Evolutionary conservation across 768 basidiomycete genomes (phyloP), one percentile per base, ranked within the genome.

Genomic region (Leccinum imitatum): DNA sequence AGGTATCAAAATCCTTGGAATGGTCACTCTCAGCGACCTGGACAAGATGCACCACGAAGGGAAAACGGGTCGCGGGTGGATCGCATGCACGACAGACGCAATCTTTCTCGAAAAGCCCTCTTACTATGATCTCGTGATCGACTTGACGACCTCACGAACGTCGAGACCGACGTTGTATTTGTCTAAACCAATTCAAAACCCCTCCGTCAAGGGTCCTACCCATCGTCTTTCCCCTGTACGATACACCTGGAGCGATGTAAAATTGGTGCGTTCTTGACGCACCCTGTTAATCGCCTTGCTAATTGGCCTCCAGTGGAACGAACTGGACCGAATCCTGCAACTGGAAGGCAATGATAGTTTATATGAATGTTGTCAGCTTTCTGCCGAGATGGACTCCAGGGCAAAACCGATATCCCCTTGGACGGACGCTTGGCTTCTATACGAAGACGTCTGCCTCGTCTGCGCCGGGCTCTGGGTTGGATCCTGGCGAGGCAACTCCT

Each of bases 21-120:
- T 91, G 83, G 81, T 93, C 31, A 93, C 90, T 0, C 79, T 94
- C 0, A 85, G 79, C 50, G 92, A 94, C 68, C 71, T 91, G 47
- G 84, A 86, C 59, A 79, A 83, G 60, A 69, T 93, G 56, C 74
- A 82, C 56, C 71, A 74, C 17, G 89, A 87, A 70, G 79, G 81
- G 27, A 74, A 77, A 63, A 79, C 74, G 2, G 89, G 89, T 6
- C 77, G 82, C 6, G 91, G 91, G 19, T 94, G 91, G 91, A 84
- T 93, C 56, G 91, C 91, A 33, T 93, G 91, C 68, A 91, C 92
- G 10, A 92, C 92, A 2, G 92, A 94, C 63, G 86, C 91, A 9
- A 83, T 94, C 17, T 93, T 90, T 74, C 77, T 93, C 48, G 92
- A 94, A 63, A 90, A 87, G 69, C 87, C 91, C 1, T 76, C 82